Evolutionary conservation across 2,329 filamentous ascomycete species (phyloP), one percentile per base, ranked within the genome.

Genomic region (Pezicula neosporulosa): DNA sequence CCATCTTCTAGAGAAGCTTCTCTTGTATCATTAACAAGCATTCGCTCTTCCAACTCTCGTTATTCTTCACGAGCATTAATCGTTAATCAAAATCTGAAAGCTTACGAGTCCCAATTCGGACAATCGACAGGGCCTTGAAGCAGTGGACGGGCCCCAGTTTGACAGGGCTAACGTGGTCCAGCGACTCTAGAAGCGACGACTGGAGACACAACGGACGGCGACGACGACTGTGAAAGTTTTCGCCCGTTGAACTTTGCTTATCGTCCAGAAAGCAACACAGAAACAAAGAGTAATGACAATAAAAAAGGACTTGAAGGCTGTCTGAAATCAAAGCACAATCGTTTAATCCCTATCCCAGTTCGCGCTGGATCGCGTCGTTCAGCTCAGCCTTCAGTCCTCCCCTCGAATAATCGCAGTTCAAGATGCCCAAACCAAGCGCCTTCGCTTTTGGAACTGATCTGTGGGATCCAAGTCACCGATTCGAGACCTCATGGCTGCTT

Each of bases 401-500:
- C 39, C 18, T 42, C 28, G 27, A 41, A 27, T 27, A 41, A 30
- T 33, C 28, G 38, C 30, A 42, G 8, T 39, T 30, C 36, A 41
- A 48, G 10, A n/a, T 24, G 21, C 46, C 35, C 18, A 42, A 24
- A 42, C 15, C 13, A 42, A 15, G 39, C 5, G 37, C 51, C 21
- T 49, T 62, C 33, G 54, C 51, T 24, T 60, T 64, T 33, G 59
- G 59, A 7, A 47, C 47, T 4, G 61, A 63, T 39, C 47, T 57
- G 28, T 66, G 68, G 54, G 64, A 73, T 56, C 62, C 66, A 6
- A 63, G 79, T 39, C 78, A 86, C 68, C 82, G 86, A 52, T 91
- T 88, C 71, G 82, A 84, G 67, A 94, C 89, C 15, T 95, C 89
- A 13, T 95, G 89, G 89, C 68, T 92, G 8, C 69, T 95, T n/a